Conservation (phyloP, 306 rosid genomes). For the Medicago arabica region DNA sequence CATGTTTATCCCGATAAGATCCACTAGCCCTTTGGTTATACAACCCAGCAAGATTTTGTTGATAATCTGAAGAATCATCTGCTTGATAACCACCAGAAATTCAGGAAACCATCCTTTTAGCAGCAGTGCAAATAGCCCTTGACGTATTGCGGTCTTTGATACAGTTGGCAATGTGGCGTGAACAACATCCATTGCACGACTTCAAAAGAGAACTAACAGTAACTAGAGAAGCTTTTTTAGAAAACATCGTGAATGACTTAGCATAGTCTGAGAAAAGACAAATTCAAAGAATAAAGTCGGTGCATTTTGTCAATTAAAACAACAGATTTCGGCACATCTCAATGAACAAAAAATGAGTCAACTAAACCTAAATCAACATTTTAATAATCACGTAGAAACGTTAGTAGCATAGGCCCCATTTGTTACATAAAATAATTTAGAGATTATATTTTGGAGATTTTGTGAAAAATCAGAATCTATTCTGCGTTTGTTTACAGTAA, state of each 20-base stretch:
- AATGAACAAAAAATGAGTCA: not conserved
- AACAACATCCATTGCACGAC: constrained; percentile 29
- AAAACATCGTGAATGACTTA: constrained; percentile 30
- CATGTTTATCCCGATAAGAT: constrained; percentile 35
- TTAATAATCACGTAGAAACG: not conserved
- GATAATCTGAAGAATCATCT: constrained; percentile 45
- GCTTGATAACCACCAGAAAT: not conserved
- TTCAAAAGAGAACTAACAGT: constrained; percentile 40
- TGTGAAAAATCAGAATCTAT: too few relatives aligned
- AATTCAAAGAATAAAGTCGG: not conserved
- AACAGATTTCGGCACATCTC: not conserved
- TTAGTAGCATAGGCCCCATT: too few relatives aligned
- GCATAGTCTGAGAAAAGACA: constrained; percentile 20
- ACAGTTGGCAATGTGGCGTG: constrained; percentile 11
- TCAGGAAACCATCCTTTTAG: constrained; percentile 47
- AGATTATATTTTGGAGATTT: too few relatives aligned
- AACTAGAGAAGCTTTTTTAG: constrained; percentile 39
- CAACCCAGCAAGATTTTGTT: constrained; percentile 41
- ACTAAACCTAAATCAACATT: not conserved
- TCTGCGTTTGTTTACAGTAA: too few relatives aligned
- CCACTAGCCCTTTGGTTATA: constrained; percentile 24
- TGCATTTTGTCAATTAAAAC: not conserved
- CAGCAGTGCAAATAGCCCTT: constrained; percentile 51
- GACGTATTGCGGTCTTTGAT: constrained; percentile 31
- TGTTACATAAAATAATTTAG: too few relatives aligned